These are phyloP conservation scores for Lecanicillium sp. DNA, from an alignment of 2,329 filamentous ascomycete species.

Conservation along the genomic window DNA sequence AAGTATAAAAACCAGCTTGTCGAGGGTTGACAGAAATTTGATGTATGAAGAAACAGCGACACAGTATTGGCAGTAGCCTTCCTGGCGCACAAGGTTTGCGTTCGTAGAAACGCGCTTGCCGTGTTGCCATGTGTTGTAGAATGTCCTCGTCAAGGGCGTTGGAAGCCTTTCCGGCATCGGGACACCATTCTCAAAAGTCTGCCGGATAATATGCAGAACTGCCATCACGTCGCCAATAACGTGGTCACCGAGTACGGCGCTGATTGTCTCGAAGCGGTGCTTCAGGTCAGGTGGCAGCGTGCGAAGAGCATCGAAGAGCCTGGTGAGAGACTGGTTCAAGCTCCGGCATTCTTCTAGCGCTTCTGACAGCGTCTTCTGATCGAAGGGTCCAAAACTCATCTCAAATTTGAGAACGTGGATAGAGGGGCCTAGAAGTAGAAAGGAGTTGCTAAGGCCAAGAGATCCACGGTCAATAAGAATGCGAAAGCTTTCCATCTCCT, in stretches of 20 bases:
- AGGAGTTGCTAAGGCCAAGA: slow-evolving; percentile 23
- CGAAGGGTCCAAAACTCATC: slow-evolving; percentile 26
- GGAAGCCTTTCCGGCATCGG: slow-evolving; percentile 42
- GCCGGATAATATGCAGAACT: slow-evolving; percentile 39
- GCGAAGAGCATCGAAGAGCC: slow-evolving; percentile 27
- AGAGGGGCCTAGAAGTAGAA: slow-evolving; percentile 20
- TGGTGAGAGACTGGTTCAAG: slow-evolving; percentile 28
- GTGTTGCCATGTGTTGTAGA: slow-evolving; percentile 22
- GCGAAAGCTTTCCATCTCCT: slow-evolving; percentile 24
- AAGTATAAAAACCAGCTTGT: slow-evolving; percentile 39
- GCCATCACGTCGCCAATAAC: slow-evolving; percentile 45
- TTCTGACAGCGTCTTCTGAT: slow-evolving; percentile 25
- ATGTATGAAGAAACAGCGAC: slow-evolving; percentile 39
- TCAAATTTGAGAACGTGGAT: slow-evolving; percentile 26
- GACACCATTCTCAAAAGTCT: slow-evolving; percentile 40
- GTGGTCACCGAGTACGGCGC: slow-evolving; percentile 37
- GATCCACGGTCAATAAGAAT: slow-evolving; percentile 25
- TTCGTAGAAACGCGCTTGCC: slow-evolving; percentile 23
- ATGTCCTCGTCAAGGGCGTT: slow-evolving; percentile 36
- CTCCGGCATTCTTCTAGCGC: slow-evolving; percentile 24
- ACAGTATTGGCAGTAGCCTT: slow-evolving; percentile 40
- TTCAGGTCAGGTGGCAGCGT: slow-evolving; percentile 35
- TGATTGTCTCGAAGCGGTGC: slow-evolving; percentile 28
- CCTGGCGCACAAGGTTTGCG: slow-evolving; percentile 30
- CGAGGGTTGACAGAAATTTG: slow-evolving; percentile 35